Evolutionary conservation across 2,329 filamentous ascomycete genomes (phyloP).

Genomic region (Ceratocystis cubensis): DNA sequence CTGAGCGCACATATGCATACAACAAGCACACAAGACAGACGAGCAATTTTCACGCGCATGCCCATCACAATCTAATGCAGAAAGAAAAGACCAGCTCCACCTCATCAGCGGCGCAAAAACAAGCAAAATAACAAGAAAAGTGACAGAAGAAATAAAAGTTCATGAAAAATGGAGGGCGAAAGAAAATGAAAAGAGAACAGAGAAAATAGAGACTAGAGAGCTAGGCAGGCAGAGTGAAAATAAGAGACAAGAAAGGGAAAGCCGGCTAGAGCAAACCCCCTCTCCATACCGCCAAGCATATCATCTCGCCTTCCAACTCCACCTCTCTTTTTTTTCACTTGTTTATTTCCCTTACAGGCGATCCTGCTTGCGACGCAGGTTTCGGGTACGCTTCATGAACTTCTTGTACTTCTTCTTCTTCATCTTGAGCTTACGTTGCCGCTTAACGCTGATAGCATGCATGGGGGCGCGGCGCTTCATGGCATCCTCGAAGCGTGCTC

Average conservation of each 20-base stretch:
- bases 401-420: conserved; percentile 99
- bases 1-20: not conserved
- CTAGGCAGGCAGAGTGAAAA: not conserved
- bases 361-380: conserved; percentile 73
- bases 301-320: no score
- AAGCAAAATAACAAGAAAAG: conserved; percentile 10
- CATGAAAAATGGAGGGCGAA: not conserved
- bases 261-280: not conserved
- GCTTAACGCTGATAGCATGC: conserved; percentile 77
- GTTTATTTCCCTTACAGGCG: conserved; percentile 37
- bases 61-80: conserved; percentile 1
- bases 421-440: conserved; percentile 93
- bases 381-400: conserved; percentile 84
- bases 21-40: not conserved
- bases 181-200: not conserved
- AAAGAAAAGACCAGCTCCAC: not conserved
- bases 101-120: not conserved
- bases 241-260: conserved; percentile 3
- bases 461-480: conserved; percentile 44
- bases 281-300: not conserved
- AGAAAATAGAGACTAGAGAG: not conserved
- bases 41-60: not conserved
- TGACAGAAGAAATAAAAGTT: not conserved
- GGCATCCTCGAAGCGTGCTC: conserved; percentile 47
- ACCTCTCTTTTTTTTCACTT: no score